phyloP scores from a whole-genome alignment of 2,329 filamentous ascomycete genomes.

The Apiospora saccharicola region DNA sequence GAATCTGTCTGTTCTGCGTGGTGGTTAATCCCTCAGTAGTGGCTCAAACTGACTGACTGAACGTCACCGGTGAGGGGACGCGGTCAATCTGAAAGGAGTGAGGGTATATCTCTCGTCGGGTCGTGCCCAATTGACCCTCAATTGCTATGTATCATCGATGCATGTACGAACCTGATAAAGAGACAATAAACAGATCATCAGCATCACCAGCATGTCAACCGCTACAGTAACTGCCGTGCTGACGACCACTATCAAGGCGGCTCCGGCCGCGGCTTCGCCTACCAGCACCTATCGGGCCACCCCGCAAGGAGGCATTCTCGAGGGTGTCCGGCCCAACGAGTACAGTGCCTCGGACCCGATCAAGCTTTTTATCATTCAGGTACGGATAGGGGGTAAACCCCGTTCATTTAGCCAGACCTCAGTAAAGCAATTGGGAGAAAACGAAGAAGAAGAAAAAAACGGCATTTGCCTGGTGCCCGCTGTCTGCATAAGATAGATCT shows the following conservation, averaged over 20 bases:
- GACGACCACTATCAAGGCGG: constrained; percentile 35
- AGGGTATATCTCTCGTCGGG: neutral
- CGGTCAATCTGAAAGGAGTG: no score
- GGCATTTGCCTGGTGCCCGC: neutral
- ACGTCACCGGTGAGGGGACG: neutral
- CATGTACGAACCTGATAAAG: neutral
- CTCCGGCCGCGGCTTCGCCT: constrained; percentile 39
- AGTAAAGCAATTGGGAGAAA: neutral
- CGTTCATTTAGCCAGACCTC: neutral
- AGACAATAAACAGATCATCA: neutral
- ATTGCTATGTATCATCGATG: neutral
- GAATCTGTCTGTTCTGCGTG: neutral
- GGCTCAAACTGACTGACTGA: neutral
- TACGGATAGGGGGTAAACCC: constrained; percentile 30
- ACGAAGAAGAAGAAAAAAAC: neutral
- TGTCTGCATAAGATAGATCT: neutral
- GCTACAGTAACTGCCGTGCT: constrained; percentile 34
- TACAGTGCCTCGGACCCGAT: constrained; percentile 78
- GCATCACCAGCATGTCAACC: constrained; percentile 21
- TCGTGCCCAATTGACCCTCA: neutral
- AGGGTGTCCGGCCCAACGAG: constrained; percentile 71
- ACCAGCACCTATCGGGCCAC: constrained; percentile 41
- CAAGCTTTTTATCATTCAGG: constrained; percentile 79
- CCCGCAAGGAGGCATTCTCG: constrained; percentile 69
- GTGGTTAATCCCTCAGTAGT: neutral